Base-by-base conservation (phyloP, 352 stramenopile genomes). In the Phytophthora fragariaefolia region DNA sequence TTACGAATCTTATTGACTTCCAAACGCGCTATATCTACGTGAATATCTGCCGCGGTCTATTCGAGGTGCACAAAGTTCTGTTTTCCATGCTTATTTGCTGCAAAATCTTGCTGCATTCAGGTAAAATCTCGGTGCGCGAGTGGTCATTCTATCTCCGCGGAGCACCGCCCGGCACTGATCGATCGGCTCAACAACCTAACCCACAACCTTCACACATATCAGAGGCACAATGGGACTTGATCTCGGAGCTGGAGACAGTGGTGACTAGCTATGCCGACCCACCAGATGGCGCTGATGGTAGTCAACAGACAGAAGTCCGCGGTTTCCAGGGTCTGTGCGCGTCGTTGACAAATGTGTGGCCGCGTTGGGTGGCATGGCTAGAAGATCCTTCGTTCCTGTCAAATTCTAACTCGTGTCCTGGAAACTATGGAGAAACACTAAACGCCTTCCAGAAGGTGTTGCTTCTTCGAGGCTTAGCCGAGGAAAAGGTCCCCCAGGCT, bases 1-100 rank as follows among this genome's bases (percentile, higher is more conserved):
- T 98, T 1, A 48, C 75, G 20, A 94, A 82, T 32, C 79, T 98
- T n/a, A 92, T 97, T 24, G 75, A 85, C 24, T 97, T 95, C 58
- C 85, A 97, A 50, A 98, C 95, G 12, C 69, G 81, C 6, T 89
- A 96, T 45, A 97, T 98, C 52, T 98, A 98, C 76, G 80, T 93
- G 8, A 98, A 98, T 63, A 98, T 98, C 27, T 98, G 92, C 61
- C 84, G 95, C 18, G 95, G 95, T 0, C 80, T 98, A 23, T 98
- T 98, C 67, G 95, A 98, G 58, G 74, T 89, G 55, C 91, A 97
- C 76, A 98, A 98, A 62, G 77, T 97, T 17, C 79, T 98, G 38
- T 98, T 98, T 75, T 95, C 91, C 6, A 93, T 96, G 65, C 85
- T 98, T 40, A 98, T 98, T 42, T 98, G 90, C 76, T 97, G 97